phyloP scores from a whole-genome alignment of 140 eudicot species.

The Cichorium intybus region DNA sequence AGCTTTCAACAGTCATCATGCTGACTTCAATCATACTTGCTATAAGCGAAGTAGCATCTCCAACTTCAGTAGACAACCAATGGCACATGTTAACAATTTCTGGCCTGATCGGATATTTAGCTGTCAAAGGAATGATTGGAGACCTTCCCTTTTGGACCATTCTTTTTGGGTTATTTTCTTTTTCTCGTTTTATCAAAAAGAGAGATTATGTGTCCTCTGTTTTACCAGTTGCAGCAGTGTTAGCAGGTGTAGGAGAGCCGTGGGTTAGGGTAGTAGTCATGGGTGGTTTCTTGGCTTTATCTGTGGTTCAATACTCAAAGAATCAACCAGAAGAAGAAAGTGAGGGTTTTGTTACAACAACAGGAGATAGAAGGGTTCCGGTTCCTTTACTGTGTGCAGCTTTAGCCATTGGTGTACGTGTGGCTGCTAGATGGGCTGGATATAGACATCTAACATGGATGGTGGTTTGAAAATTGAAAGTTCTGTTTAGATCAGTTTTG shows the following conservation, averaged over 20 bases:
- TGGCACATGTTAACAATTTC: conserved; percentile 66
- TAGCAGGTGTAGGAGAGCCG: conserved; percentile 84
- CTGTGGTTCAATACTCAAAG: conserved; percentile 54
- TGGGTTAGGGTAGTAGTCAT: conserved; percentile 66
- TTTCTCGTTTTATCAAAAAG: conserved; percentile 55
- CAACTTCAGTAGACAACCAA: conserved; percentile 77
- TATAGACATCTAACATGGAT: conserved; percentile 81
- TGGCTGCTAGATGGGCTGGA: conserved; percentile 88
- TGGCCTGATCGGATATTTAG: conserved; percentile 67
- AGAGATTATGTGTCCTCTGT: conserved; percentile 73
- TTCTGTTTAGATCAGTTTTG: conserved; percentile 18
- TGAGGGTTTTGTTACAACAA: conserved; percentile 8
- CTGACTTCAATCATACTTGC: conserved; percentile 68
- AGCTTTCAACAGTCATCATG: conserved; percentile 58
- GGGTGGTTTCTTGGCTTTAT: conserved; percentile 44
- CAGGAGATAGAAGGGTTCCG: conserved; percentile 52
- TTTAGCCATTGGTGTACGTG: conserved; percentile 71
- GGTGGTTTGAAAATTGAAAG: conserved; percentile 53
- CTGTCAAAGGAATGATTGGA: conserved; percentile 63
- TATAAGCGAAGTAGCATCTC: conserved; percentile 65
- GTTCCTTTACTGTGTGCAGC: conserved; percentile 73
- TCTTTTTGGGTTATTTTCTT: conserved; percentile 59
- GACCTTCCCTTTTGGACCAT: conserved; percentile 64
- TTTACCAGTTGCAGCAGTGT: conserved; percentile 79
- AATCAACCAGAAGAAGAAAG: conserved; percentile 22